These are phyloP conservation scores for Termitomyces sp. DNA, from an alignment of 768 basidiomycete genomes.

Conservation along the genomic window DNA sequence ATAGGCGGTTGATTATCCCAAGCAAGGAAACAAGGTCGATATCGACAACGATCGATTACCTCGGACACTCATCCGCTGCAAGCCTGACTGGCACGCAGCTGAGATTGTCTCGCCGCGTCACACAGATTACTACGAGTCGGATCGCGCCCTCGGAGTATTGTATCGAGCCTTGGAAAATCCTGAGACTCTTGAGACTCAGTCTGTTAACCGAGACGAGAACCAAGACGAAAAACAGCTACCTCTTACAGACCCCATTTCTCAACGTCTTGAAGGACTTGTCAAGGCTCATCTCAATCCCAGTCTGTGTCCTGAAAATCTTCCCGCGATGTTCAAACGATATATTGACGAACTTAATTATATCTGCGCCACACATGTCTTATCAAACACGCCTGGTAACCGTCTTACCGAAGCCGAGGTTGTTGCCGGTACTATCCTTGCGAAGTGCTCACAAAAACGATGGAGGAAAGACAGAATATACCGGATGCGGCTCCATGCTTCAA, in stretches of 20 bases:
- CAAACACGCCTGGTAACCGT: conserved; percentile 45
- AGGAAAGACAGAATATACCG: conserved; percentile 52
- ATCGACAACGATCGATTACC: conserved; percentile 43
- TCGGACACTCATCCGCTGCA: conserved; percentile 50
- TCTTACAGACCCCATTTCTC: conserved; percentile 33
- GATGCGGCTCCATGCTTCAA: conserved; percentile 53
- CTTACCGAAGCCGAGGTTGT: conserved; percentile 73
- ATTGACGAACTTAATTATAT: conserved; percentile 66
- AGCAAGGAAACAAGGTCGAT: conserved; percentile 65
- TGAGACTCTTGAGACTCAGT: conserved; percentile 18
- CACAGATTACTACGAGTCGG: conserved; percentile 68
- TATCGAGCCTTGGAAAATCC: conserved; percentile 51
- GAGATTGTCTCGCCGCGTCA: conserved; percentile 47
- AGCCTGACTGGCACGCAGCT: conserved; percentile 75
- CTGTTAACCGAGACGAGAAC: conserved; percentile 5
- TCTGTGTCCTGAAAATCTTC: conserved; percentile 21
- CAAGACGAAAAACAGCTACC: conserved; percentile 9
- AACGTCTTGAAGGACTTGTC: conserved; percentile 24
- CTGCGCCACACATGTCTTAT: conserved; percentile 59
- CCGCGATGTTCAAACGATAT: conserved; percentile 46
- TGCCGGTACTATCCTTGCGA: conserved; percentile 67
- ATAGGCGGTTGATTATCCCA: conserved; percentile 76
- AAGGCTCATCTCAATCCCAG: conserved; percentile 21
- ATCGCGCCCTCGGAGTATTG: conserved; percentile 63
- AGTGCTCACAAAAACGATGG: conserved; percentile 58